Percentiles rank a stretch among this genome's conserved stretches.
phyloP scores from a whole-genome alignment of 73 alveolate genomes.

The Chromera velia region DNA sequence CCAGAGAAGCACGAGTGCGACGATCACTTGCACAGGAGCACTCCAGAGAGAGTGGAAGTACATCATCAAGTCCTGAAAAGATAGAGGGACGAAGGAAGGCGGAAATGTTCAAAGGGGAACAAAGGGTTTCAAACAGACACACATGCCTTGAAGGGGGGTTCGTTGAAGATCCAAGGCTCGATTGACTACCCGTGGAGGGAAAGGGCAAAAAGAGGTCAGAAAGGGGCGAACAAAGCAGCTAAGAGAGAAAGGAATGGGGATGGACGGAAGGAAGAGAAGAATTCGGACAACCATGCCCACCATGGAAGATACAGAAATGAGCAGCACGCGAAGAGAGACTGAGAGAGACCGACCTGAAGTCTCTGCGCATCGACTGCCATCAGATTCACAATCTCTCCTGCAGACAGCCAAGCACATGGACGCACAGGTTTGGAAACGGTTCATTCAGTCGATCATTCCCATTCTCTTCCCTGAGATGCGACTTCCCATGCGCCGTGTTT shows the following conservation, averaged over 20 bases:
- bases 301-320: no score
- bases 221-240: no score
- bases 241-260: no score
- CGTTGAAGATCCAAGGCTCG: not conserved
- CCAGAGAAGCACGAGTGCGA: conserved; percentile 18
- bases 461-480: not conserved
- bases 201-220: not conserved
- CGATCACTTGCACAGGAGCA: conserved; percentile 22
- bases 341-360: not conserved
- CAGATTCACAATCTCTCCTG: conserved; percentile 8
- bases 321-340: no score
- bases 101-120: no score
- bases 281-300: no score
- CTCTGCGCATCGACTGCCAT: conserved; percentile 36
- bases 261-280: no score
- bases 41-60: conserved; percentile 29
- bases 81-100: no score
- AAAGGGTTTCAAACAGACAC: no score
- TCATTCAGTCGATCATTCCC: not conserved
- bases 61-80: conserved; percentile 4
- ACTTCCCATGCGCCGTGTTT: conserved; percentile 14
- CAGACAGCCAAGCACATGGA: not conserved
- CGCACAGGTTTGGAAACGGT: not conserved
- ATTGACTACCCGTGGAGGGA: not conserved
- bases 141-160: no score